phyloP scores from a whole-genome alignment of 208 protist genomes.

The Crithidia thermophila region DNA sequence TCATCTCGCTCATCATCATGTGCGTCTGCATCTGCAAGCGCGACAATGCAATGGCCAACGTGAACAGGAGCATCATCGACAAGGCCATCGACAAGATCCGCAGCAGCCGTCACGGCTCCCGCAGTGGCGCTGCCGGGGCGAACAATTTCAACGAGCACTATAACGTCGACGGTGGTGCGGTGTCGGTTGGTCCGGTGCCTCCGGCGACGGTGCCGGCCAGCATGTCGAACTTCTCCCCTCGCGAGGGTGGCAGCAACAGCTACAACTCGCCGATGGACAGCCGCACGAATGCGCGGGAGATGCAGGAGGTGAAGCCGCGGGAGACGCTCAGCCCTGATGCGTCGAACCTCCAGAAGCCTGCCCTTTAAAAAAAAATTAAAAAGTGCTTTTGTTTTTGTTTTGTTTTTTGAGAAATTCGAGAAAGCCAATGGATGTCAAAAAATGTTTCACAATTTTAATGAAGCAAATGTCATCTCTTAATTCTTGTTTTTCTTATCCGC shows the following conservation, averaged over 20 bases:
- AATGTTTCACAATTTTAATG: too few species aligned
- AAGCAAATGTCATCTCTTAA: too few species aligned
- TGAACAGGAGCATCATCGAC: constrained; percentile 26
- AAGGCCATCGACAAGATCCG: constrained; percentile 16
- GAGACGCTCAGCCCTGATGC: neutral
- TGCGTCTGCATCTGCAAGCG: constrained; percentile 18
- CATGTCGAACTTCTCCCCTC: neutral
- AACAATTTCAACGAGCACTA: constrained; percentile 10
- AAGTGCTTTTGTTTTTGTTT: constrained; percentile 4
- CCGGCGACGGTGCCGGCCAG: neutral
- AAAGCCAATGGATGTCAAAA: too few species aligned
- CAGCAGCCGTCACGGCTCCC: neutral
- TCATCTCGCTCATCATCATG: constrained; percentile 10
- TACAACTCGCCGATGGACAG: neutral
- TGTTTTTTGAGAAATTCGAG: too few species aligned
- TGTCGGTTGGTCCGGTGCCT: neutral
- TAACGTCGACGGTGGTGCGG: neutral
- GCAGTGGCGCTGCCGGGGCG: neutral
- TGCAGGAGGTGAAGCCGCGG: constrained; percentile 20
- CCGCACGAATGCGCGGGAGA: constrained; percentile 10
- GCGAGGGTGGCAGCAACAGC: constrained; percentile 2
- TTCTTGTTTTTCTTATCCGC: neutral
- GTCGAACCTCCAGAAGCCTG: constrained; percentile 10
- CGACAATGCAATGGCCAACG: constrained; percentile 11
- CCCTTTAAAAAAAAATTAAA: neutral